Evolutionary conservation across 164 flowering plant genomes (phyloP).

Genomic region (Vitis vinifera): DNA sequence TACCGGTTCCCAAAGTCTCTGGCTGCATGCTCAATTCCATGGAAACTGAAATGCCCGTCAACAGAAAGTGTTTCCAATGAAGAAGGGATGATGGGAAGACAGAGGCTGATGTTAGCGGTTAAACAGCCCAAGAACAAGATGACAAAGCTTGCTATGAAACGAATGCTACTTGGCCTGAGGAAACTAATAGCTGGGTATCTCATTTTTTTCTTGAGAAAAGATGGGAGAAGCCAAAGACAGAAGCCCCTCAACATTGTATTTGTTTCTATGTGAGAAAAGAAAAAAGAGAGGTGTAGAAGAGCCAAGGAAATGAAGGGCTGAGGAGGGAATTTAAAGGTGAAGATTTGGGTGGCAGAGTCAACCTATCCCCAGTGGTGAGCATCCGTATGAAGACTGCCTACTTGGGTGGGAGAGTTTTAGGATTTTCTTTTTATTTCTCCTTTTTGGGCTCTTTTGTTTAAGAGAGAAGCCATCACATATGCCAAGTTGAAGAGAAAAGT

Average conservation of each 20-base stretch:
- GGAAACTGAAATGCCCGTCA: slow-evolving; percentile 42
- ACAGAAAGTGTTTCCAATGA: slow-evolving; percentile 30
- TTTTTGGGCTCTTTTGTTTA: slow-evolving; percentile 24
- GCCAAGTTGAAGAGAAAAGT: slow-evolving; percentile 42
- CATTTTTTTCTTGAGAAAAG: slow-evolving; percentile 21
- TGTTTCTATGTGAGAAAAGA: slow-evolving; percentile 14
- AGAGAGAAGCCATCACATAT: slow-evolving; percentile 33
- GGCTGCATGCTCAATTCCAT: slow-evolving; percentile 37
- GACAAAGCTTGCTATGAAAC: slow-evolving; percentile 26
- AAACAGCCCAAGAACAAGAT: slow-evolving; percentile 36
- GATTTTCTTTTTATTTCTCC: slow-evolving; percentile 24
- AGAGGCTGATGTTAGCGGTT: slow-evolving; percentile 24
- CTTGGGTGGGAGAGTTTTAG: slow-evolving; percentile 32
- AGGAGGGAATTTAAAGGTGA: slow-evolving; percentile 33
- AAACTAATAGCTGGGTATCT: slow-evolving; percentile 25
- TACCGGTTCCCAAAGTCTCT: slow-evolving; percentile 46
- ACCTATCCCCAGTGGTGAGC: slow-evolving; percentile 31
- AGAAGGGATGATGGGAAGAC: slow-evolving; percentile 26
- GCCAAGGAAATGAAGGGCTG: slow-evolving; percentile 20
- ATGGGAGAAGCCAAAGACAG: slow-evolving; percentile 6
- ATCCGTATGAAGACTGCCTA: slow-evolving; percentile 47
- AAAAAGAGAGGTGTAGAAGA: slow-evolving; percentile 19
- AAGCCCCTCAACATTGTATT: slow-evolving; percentile 1
- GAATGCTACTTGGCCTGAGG: slow-evolving; percentile 25
- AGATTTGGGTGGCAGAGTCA: slow-evolving; percentile 37